These are phyloP conservation scores for Beauveria varroae DNA, from an alignment of 2,329 filamentous ascomycete genomes.

Conservation along the genomic window DNA sequence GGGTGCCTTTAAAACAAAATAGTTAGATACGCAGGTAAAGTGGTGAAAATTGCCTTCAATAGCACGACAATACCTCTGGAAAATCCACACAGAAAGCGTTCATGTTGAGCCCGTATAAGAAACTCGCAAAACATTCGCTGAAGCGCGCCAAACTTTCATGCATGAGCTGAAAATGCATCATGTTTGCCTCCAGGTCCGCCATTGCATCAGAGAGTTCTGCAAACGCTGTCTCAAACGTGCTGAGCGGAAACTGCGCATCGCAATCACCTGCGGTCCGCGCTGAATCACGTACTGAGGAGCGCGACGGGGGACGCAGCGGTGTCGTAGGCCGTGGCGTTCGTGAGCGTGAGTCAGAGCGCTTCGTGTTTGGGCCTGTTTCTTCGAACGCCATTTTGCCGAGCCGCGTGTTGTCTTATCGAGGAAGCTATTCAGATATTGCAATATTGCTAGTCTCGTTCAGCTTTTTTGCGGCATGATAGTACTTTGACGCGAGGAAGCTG, in stretches of 20 bases:
- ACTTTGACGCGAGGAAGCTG: not conserved
- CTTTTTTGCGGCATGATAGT: too few species aligned
- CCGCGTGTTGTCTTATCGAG: not conserved
- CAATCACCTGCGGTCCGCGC: slow-evolving; percentile 46
- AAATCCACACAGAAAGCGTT: slow-evolving; percentile 99
- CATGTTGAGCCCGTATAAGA: slow-evolving; percentile 96
- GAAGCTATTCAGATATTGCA: too few species aligned
- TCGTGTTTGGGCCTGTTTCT: slow-evolving; percentile 18
- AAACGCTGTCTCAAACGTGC: slow-evolving; percentile 80
- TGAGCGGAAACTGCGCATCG: slow-evolving; percentile 61
- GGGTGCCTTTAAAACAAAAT: slow-evolving; percentile 52
- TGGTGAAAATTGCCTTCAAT: not conserved
- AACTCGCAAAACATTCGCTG: slow-evolving; percentile 91
- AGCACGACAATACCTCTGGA: slow-evolving; percentile 61
- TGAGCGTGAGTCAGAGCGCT: slow-evolving; percentile 52
- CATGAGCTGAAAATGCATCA: slow-evolving; percentile 95
- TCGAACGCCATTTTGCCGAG: slow-evolving; percentile 21
- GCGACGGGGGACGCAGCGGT: slow-evolving; percentile 81
- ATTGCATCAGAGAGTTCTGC: slow-evolving; percentile 89
- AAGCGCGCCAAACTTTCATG: slow-evolving; percentile 91
- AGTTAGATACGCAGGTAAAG: not conserved
- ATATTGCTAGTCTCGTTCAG: too few species aligned
- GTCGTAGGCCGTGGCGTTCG: slow-evolving; percentile 77
- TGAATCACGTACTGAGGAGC: slow-evolving; percentile 78
- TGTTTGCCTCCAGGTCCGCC: slow-evolving; percentile 92